phyloP scores from a whole-genome alignment of 176 grass and related monocot genomes.

The Cocos nucifera region DNA sequence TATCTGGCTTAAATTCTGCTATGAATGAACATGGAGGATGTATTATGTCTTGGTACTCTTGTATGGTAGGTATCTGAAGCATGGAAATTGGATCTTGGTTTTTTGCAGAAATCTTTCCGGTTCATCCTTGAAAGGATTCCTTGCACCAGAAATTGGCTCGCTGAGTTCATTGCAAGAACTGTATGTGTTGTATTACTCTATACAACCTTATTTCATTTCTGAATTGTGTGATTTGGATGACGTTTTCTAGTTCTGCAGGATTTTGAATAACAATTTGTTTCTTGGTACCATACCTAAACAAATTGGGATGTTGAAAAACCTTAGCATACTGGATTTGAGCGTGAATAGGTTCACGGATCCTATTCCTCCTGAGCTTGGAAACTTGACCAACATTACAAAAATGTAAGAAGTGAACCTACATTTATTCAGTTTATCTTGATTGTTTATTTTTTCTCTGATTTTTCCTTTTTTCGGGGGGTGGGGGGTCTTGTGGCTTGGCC shows the following conservation, averaged over 20 bases:
- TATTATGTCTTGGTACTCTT: too few relatives aligned
- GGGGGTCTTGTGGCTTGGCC: too few relatives aligned
- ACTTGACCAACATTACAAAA: slow-evolving; percentile 43
- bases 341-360: slow-evolving; percentile 69
- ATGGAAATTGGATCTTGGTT: slow-evolving; percentile 1
- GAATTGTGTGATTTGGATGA: too few relatives aligned
- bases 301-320: slow-evolving; percentile 55
- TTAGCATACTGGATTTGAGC: slow-evolving; percentile 71
- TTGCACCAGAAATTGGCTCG: slow-evolving; percentile 46
- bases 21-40: too few relatives aligned
- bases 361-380: slow-evolving; percentile 52
- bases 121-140: slow-evolving; percentile 76
- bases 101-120: slow-evolving; percentile 68
- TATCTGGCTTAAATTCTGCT: too few relatives aligned
- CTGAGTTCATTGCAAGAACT: slow-evolving; percentile 74
- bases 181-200: slow-evolving; percentile 29
- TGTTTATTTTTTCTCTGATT: slow-evolving; percentile 1
- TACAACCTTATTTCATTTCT: too few relatives aligned
- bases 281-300: slow-evolving; percentile 73
- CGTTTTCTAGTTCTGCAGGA: slow-evolving; percentile 26
- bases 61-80: background rate
- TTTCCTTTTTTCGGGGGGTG: background rate
- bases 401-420: slow-evolving; percentile 45
- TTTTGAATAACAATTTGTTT: slow-evolving; percentile 75
- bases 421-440: background rate